phyloP scores from a whole-genome alignment of 768 basidiomycete species.

The Saitozyma sp. region DNA sequence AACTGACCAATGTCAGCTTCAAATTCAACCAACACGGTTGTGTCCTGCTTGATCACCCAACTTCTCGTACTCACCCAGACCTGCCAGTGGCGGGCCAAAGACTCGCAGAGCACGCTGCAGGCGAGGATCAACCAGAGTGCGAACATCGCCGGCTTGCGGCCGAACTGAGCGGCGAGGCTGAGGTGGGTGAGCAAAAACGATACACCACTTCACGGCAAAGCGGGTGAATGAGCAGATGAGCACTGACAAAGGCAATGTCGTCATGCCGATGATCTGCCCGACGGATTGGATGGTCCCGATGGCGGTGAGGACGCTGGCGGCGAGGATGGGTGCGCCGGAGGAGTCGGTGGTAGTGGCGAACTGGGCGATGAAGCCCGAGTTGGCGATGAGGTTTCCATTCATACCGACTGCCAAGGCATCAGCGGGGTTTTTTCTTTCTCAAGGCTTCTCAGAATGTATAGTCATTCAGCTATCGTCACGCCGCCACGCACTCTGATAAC shows the following conservation, averaged over 20 bases:
- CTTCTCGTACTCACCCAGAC: slow-evolving; percentile 14
- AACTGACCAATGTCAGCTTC: too few relatives aligned
- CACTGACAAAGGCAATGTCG: slow-evolving; percentile 23
- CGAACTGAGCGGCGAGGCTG: slow-evolving; percentile 18
- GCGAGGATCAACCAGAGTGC: slow-evolving; percentile 20
- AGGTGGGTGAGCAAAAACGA: not conserved
- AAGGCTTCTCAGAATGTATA: too few relatives aligned
- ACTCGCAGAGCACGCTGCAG: slow-evolving; percentile 21
- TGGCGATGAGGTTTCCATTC: slow-evolving; percentile 33
- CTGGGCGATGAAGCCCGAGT: slow-evolving; percentile 25
- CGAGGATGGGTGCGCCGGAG: slow-evolving; percentile 9
- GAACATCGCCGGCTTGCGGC: slow-evolving; percentile 26
- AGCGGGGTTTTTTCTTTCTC: too few relatives aligned
- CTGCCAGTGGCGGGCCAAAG: slow-evolving; percentile 22
- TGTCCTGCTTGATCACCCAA: too few relatives aligned
- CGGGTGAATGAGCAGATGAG: too few relatives aligned
- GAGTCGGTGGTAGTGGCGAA: slow-evolving; percentile 13
- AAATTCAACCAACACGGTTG: too few relatives aligned
- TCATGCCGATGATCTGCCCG: slow-evolving; percentile 33
- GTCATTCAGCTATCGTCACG: not conserved
- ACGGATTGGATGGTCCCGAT: slow-evolving; percentile 29
- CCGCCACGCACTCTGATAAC: slow-evolving; percentile 20
- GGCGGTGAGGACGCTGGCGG: slow-evolving; percentile 18
- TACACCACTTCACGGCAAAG: too few relatives aligned
- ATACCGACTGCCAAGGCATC: slow-evolving; percentile 14